Conservation (phyloP, 1,284 basidiomycete species). For the Pseudozyma pruni region DNA sequence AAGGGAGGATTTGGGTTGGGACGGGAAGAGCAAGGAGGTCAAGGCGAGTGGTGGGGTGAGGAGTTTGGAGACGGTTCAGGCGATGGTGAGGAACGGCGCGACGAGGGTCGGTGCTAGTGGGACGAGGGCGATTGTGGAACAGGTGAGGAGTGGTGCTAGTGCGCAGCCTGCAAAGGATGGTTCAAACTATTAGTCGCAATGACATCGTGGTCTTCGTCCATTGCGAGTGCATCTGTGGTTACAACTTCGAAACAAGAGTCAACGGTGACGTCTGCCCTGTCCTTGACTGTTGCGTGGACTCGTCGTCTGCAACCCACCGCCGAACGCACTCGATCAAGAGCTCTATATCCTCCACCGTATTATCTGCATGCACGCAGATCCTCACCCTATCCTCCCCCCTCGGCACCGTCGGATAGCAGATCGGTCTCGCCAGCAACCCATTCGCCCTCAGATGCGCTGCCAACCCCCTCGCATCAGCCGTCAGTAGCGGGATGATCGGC, state of each 20-base stretch:
- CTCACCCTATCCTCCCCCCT: conserved; percentile 83
- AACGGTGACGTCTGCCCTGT: no score
- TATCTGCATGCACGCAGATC: conserved; percentile 82
- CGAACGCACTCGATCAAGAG: conserved; percentile 48
- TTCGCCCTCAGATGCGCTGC: conserved; percentile 75
- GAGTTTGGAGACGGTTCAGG: conserved; percentile 33
- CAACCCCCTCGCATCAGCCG: conserved; percentile 77
- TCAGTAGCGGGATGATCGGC: conserved; percentile 88
- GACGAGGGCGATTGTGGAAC: conserved; percentile 55
- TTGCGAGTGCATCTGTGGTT: not conserved
- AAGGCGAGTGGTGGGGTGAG: conserved; percentile 61
- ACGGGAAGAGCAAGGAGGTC: conserved; percentile 35
- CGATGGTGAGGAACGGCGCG: conserved; percentile 57
- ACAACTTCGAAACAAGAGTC: conserved; percentile 30
- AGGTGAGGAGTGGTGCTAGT: conserved; percentile 33
- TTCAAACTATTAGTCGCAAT: conserved; percentile 18
- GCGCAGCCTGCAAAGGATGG: conserved; percentile 9
- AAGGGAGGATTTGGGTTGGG: conserved; percentile 21
- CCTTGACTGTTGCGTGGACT: no score
- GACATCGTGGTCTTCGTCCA: no score
- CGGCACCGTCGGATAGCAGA: conserved; percentile 79
- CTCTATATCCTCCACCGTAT: conserved; percentile 76
- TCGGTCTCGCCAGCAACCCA: conserved; percentile 80
- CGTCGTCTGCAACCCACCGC: conserved; percentile 15
- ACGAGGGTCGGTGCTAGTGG: conserved; percentile 57